Percentiles rank a stretch among this genome's conserved stretches.
phyloP scores from a whole-genome alignment of 495 filamentous ascomycete species.

The Penicillium egyptiacum region DNA sequence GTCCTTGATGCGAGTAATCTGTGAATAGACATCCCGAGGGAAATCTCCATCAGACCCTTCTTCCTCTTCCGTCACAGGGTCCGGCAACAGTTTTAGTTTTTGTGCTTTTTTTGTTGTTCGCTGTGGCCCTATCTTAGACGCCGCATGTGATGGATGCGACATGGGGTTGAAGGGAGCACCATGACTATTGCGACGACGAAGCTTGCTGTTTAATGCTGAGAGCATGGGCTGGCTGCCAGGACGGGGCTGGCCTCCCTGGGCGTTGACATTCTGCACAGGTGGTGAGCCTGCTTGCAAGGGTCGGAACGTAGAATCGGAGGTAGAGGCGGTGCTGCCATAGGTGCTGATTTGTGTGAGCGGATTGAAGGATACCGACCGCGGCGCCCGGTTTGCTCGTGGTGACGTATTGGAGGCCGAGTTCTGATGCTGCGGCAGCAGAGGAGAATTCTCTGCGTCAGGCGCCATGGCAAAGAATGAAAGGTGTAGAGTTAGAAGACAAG shows the following conservation, averaged over 20 bases:
- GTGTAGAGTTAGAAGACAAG: conserved; percentile 12
- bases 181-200: conserved; percentile 81
- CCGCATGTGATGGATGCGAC: conserved; percentile 41
- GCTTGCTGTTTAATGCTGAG: conserved; percentile 80
- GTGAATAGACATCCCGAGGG: conserved; percentile 92
- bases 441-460: conserved; percentile 46
- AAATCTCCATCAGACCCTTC: conserved; percentile 76
- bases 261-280: conserved; percentile 36
- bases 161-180: conserved; percentile 57
- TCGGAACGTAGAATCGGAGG: conserved; percentile 45
- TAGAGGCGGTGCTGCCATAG: conserved; percentile 44
- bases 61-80: conserved; percentile 76
- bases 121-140: conserved; percentile 88
- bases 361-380: conserved; percentile 70
- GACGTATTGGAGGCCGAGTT: conserved; percentile 36
- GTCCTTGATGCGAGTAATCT: conserved; percentile 94
- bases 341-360: conserved; percentile 61
- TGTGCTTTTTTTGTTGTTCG: conserved; percentile 92
- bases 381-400: conserved; percentile 41
- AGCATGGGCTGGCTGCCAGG: conserved; percentile 64
- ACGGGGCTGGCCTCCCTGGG: conserved; percentile 30
- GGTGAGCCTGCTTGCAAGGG: conserved; percentile 43
- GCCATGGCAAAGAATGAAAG: conserved; percentile 33
- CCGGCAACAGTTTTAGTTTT: conserved; percentile 92
- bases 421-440: conserved; percentile 48